Conservation (phyloP, 83 land plant genomes). For the Thuja plicata region DNA sequence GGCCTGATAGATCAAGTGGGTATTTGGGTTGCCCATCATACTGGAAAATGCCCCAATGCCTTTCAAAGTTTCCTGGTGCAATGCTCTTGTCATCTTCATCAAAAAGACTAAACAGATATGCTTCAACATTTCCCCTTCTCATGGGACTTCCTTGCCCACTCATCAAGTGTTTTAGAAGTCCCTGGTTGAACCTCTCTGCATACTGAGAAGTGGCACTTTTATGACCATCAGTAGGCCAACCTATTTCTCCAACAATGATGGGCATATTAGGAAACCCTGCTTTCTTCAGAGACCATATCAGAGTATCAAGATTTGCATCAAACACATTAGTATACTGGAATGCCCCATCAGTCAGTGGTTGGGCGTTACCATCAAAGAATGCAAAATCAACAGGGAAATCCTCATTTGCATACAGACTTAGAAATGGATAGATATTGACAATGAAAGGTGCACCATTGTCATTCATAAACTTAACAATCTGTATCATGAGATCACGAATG, state of each 20-base stretch:
- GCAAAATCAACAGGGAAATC: conserved; percentile 46
- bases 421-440: conserved; percentile 52
- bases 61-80: conserved; percentile 63
- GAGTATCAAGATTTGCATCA: conserved; percentile 48
- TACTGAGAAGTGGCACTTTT: conserved; percentile 18
- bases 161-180: conserved; percentile 41
- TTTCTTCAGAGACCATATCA: conserved; percentile 32
- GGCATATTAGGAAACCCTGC: conserved; percentile 26
- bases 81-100: conserved; percentile 66
- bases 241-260: conserved; percentile 39
- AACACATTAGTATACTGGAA: conserved; percentile 33
- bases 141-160: conserved; percentile 53
- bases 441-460: conserved; percentile 39
- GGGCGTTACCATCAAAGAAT: conserved; percentile 31
- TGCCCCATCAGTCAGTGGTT: conserved; percentile 21
- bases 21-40: conserved; percentile 66
- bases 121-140: conserved; percentile 39
- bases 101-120: conserved; percentile 58
- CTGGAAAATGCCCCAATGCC: conserved; percentile 69
- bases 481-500: conserved; percentile 26
- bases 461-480: conserved; percentile 36
- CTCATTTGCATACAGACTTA: conserved; percentile 25
- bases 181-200: conserved; percentile 49
- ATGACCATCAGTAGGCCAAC: conserved; percentile 49
- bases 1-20: conserved; percentile 49